Evolutionary conservation across 116 monocot genomes (phyloP).

Genomic region (Dioscorea cayenensis): DNA sequence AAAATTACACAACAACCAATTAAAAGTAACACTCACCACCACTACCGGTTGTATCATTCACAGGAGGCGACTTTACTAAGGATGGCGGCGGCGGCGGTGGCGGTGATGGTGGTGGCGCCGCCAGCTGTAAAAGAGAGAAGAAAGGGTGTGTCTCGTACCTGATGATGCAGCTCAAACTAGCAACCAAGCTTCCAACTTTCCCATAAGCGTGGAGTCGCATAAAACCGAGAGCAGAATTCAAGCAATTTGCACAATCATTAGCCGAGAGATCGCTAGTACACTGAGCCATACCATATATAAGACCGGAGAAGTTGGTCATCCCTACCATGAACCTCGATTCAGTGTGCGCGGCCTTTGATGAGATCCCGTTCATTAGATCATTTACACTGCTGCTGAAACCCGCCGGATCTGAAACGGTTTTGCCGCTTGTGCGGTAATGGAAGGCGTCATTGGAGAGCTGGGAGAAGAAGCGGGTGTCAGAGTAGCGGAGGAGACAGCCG

Average conservation of each 20-base stretch:
- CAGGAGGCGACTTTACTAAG: not conserved
- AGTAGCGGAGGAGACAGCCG: constrained; percentile 16
- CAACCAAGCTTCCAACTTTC: constrained; percentile 8
- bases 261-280: constrained; percentile 24
- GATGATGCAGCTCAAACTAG: constrained; percentile 12
- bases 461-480: constrained; percentile 9
- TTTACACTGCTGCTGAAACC: constrained; percentile 2
- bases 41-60: not conserved
- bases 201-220: not conserved
- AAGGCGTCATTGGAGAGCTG: not conserved
- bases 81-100: not conserved
- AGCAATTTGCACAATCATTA: constrained; percentile 9
- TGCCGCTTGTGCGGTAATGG: too few species aligned
- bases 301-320: too few species aligned
- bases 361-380: constrained; percentile 1
- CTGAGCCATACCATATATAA: constrained; percentile 24
- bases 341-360: constrained; percentile 8
- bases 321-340: not conserved
- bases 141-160: constrained; percentile 16
- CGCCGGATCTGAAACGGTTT: not conserved
- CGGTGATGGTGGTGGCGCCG: too few species aligned
- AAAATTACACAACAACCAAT: not conserved
- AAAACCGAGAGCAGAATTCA: not conserved
- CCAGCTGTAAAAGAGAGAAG: not conserved
- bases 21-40: not conserved